Percentiles rank a stretch among this genome's conserved stretches.
phyloP scores from a whole-genome alignment of 306 rosid species.

The Potentilla sterilis region DNA sequence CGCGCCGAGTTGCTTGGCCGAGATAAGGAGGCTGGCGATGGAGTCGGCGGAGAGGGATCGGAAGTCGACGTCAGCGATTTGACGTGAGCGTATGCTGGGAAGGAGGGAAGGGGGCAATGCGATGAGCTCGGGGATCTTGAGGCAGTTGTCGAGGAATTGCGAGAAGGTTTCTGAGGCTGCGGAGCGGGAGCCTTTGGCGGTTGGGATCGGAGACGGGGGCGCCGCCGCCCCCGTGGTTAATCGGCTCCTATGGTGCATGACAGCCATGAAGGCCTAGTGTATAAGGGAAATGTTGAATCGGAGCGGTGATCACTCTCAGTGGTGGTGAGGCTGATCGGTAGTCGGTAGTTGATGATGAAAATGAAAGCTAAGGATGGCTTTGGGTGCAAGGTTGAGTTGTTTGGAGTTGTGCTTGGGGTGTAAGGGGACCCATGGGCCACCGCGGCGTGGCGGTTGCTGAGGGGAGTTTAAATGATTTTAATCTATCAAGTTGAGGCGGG shows the following conservation, averaged over 20 bases:
- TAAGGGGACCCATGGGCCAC: not conserved
- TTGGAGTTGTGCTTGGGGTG: not conserved
- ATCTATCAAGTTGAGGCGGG: constrained; percentile 1
- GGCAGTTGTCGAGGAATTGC: constrained; percentile 47
- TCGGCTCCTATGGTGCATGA: constrained; percentile 28
- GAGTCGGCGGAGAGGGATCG: constrained; percentile 27
- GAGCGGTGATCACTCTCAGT: not conserved
- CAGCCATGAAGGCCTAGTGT: constrained; percentile 29
- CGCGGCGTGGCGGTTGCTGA: not conserved
- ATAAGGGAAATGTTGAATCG: not conserved
- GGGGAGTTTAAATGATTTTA: not conserved
- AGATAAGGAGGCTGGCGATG: constrained; percentile 29
- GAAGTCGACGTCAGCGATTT: constrained; percentile 46
- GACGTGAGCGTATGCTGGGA: not conserved
- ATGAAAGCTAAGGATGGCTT: not conserved
- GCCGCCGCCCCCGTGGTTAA: constrained; percentile 32
- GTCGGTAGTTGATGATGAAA: not conserved
- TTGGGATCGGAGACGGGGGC: constrained; percentile 79
- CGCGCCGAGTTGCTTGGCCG: constrained; percentile 52
- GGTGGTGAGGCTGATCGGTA: constrained; percentile 3
- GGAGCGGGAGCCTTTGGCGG: constrained; percentile 63
- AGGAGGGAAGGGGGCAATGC: constrained; percentile 36
- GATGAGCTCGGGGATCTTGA: constrained; percentile 47
- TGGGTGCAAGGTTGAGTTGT: not conserved
- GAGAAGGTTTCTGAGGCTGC: constrained; percentile 56